Evolutionary conservation across 352 stramenopile genomes (phyloP), one percentile per base, ranked within the genome.

Genomic region (Phytophthora lateralis): DNA sequence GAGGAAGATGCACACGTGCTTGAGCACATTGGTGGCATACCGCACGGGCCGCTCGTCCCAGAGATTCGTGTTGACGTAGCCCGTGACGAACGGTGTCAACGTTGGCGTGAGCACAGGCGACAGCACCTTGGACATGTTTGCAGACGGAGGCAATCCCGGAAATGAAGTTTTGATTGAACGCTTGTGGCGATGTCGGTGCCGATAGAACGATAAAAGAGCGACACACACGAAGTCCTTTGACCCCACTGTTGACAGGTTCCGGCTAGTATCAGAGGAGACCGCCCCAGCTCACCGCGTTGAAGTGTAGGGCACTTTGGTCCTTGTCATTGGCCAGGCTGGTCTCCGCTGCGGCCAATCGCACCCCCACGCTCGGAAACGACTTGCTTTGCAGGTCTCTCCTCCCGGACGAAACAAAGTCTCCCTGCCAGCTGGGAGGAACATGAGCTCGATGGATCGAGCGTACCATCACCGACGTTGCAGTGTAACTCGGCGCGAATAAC

Each of bases 1-100:
- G 45, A 88, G 75, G 63, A 84, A 88, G 20, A 76, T 56, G 46
- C 69, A 82, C 32, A 90, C 80, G 24, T 66, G 41, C 49, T 84
- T 72, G 45, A 88, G n/a, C 6, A 90, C 50, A 26, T 87, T 75
- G 24, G 75, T 73, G 17, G 75, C 68, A 59, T 80, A 88, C 35
- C 76, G 73, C 37, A 56, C 51, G 6, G 73, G 67, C 9, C 77
- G 73, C 9, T 69, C 63, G 39, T 86, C 78, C 76, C 76, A 86
- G 14, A 66, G 45, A 26, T 71, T 71, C 12, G 56, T 61, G 50
- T 43, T 71, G 45, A 63, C 24, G 44, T 71, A 67, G 14, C 55
- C 30, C 1, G 50, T 55, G 8, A 65, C 48, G 21, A 50, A 57
- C 17, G 63, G 43, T 20, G 56, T 57, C 20, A 48, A 32, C 27